Evolutionary conservation across 2,329 filamentous ascomycete genomes (phyloP).

Genomic region (Curvularia hawaiiensis): DNA sequence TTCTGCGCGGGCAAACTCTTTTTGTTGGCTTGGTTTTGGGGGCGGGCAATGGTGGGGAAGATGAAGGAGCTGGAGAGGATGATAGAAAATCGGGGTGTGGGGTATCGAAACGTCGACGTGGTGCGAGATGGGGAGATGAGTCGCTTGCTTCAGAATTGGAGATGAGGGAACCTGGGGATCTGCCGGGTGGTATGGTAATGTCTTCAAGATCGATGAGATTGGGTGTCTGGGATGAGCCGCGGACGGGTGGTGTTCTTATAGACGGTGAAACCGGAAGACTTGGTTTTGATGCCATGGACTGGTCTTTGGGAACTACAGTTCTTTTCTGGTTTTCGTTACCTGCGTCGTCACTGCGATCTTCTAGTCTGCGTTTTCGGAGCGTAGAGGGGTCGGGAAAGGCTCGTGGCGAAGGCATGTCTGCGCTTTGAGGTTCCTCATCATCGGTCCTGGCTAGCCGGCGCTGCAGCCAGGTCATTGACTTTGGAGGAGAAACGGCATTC

Average conservation of each 20-base stretch:
- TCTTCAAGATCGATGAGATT: conserved; percentile 22
- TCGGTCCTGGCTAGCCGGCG: conserved; percentile 18
- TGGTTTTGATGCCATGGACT: not conserved
- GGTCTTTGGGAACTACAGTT: not conserved
- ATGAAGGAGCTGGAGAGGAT: not conserved
- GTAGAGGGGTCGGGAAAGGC: conserved; percentile 17
- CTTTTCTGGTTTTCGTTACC: not conserved
- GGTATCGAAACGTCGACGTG: not conserved
- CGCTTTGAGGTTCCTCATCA: not conserved
- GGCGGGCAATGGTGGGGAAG: not conserved
- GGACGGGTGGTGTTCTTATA: not conserved
- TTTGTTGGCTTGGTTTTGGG: not conserved
- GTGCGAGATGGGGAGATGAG: not conserved
- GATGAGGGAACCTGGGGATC: conserved; percentile 3
- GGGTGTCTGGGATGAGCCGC: not conserved
- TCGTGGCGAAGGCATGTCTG: conserved; percentile 3
- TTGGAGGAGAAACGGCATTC: conserved; percentile 27
- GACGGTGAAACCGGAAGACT: not conserved
- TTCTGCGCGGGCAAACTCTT: not conserved
- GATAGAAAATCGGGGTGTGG: not conserved
- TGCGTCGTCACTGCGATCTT: not conserved
- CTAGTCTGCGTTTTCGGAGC: not conserved
- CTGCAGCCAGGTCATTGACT: conserved; percentile 34
- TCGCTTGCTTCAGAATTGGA: conserved; percentile 4
- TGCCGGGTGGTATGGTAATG: conserved; percentile 6